phyloP scores from a whole-genome alignment of 345 rosid species.

The Barbarea vulgaris region DNA sequence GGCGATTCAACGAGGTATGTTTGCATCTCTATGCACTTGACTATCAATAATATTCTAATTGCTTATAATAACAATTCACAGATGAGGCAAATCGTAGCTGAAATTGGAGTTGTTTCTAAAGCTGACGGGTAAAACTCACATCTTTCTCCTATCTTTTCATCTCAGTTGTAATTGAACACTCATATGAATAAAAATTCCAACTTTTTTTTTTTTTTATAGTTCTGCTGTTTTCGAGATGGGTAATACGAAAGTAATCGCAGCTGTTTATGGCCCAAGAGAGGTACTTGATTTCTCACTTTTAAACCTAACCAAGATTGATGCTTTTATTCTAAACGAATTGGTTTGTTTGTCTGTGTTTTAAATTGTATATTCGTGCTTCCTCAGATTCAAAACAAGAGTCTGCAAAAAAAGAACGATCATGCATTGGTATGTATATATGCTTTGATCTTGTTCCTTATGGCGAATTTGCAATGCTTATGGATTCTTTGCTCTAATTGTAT shows the following conservation, averaged over 20 bases:
- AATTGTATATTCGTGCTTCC: neutral
- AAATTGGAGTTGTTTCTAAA: constrained; percentile 71
- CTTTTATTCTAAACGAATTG: neutral
- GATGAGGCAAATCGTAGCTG: constrained; percentile 95
- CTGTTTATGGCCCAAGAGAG: constrained; percentile 98
- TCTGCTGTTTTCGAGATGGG: constrained; percentile 97
- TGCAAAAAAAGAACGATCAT: constrained; percentile 60
- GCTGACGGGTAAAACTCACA: constrained; percentile 68
- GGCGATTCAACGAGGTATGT: constrained; percentile 76
- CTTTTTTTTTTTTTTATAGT: constrained; percentile 41
- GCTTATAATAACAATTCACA: constrained; percentile 35
- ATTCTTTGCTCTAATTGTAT: neutral
- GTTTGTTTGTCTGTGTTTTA: neutral
- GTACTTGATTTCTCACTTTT: constrained; percentile 36
- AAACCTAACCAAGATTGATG: constrained; percentile 6
- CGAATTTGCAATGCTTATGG: neutral
- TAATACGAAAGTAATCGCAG: constrained; percentile 93
- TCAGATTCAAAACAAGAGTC: constrained; percentile 83
- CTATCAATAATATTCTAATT: neutral
- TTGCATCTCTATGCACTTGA: neutral
- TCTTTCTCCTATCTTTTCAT: neutral
- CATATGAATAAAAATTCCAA: neutral
- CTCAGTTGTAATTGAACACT: neutral
- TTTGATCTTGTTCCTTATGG: neutral
- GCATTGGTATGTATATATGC: constrained; percentile 60